These are phyloP conservation scores for Colletotrichum filicis DNA, from an alignment of 2,329 filamentous ascomycete genomes.

Conservation along the genomic window DNA sequence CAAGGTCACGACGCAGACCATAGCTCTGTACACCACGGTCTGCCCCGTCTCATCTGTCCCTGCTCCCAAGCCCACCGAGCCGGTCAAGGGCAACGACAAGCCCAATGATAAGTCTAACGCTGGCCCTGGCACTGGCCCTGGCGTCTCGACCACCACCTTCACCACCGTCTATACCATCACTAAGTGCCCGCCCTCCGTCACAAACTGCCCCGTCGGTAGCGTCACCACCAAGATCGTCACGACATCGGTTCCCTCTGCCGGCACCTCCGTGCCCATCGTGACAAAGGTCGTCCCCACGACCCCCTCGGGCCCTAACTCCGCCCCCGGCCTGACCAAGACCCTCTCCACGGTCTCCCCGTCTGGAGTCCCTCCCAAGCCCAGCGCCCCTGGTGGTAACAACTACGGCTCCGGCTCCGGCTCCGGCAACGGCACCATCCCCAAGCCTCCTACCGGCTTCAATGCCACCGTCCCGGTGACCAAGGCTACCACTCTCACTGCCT, in stretches of 20 bases:
- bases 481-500: conserved; percentile 4
- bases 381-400: conserved; percentile 41
- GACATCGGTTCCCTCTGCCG: conserved; percentile 1
- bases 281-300: conserved; percentile 10
- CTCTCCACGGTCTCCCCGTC: background rate
- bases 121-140: background rate
- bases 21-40: conserved; percentile 51
- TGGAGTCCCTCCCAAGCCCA: conserved; percentile 27
- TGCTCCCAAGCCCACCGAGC: conserved; percentile 17
- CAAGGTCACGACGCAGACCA: conserved; percentile 49
- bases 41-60: conserved; percentile 49
- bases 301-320: background rate
- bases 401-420: conserved; percentile 39
- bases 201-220: conserved; percentile 49
- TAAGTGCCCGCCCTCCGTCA: conserved; percentile 60
- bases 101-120: background rate
- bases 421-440: background rate
- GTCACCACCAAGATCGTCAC: conserved; percentile 54
- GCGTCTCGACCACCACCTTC: conserved; percentile 47
- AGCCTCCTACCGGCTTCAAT: conserved; percentile 2
- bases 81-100: conserved; percentile 14
- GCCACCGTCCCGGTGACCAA: conserved; percentile 1
- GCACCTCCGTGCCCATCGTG: background rate
- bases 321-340: background rate
- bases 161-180: conserved; percentile 63